A percentile compares a stretch with the other conserved stretches of the same genome.
These are phyloP conservation scores for Botrytis galanthina DNA, from an alignment of 2,329 filamentous ascomycete species.

Conservation along the genomic window DNA sequence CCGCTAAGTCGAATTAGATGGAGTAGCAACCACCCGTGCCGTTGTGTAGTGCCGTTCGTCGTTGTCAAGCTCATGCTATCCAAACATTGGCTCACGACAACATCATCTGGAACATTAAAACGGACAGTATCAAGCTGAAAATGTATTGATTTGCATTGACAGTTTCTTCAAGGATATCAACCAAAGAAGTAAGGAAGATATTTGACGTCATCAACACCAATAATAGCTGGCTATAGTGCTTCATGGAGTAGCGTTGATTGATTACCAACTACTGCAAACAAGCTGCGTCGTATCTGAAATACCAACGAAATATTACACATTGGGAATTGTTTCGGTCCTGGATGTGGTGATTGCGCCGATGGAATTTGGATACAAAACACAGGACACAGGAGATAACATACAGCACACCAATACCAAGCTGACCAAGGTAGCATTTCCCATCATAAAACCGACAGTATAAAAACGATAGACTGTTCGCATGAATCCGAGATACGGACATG, in stretches of 20 bases:
- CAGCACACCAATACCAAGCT: neutral
- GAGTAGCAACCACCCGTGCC: conserved; percentile 13
- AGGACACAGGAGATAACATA: neutral
- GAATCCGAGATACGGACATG: neutral
- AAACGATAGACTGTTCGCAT: neutral
- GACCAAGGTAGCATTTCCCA: conserved; percentile 5
- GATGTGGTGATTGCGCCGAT: neutral
- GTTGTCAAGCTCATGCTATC: conserved; percentile 10
- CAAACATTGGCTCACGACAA: neutral
- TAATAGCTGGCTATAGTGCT: neutral
- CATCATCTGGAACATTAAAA: conserved; percentile 13
- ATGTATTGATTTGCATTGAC: neutral
- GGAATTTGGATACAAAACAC: neutral
- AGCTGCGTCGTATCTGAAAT: neutral
- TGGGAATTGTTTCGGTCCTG: no score
- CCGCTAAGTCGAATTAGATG: neutral
- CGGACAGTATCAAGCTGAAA: neutral
- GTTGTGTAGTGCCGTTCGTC: neutral
- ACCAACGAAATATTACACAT: neutral
- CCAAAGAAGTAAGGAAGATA: neutral
- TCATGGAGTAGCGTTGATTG: neutral
- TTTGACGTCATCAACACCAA: conserved; percentile 15
- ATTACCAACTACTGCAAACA: neutral
- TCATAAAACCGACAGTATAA: conserved; percentile 2
- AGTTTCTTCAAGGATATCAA: neutral